Base-by-base conservation (phyloP, 495 filamentous ascomycete genomes). In the Sordaria brevicollis region DNA sequence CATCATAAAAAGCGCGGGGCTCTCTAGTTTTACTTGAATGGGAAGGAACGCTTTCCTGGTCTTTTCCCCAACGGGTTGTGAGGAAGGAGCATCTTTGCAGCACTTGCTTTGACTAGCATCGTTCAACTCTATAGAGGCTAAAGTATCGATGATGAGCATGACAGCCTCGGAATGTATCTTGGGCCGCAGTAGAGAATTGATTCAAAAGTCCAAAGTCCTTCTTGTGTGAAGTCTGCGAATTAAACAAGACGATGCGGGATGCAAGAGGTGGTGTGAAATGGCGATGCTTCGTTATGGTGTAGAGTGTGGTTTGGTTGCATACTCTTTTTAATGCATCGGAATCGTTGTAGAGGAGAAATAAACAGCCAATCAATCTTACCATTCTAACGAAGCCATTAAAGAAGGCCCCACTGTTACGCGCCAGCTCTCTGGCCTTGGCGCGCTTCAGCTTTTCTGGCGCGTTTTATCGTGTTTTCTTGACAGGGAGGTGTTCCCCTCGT, bases 381-480 rank as follows among this genome's bases (percentile, higher is more conserved):
- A 0, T 13, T 2, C 1, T 74, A 76, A 1, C 66, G 71, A 65
- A 41, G 68, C 54, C 67, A 75, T 78, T 76, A 74, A 77, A 72
- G 21, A 9, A 1, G 11, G 13, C 57, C 72, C 74, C 69, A 67
- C 37, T 38, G 39, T 65, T 65, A 69, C 71, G 71, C 71, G 72
- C 73, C 66, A n/a, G 67, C 49, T 66, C 15, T 69, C 67, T 39
- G 34, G 9, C 2, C 13, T 15, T 21, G 41, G 66, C 74, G 72
- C 72, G 74, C 70, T 38, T 57, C 68, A 67, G 11, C 31, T 31
- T 41, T 71, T 29, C 73, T 71, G 67, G 54, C 77, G 77, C 74
- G 77, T 75, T 79, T 77, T 77, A 69, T 77, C 75, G 77, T 73
- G 77, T 79, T 75, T 78, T 74, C 75, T 76, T 75, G 73, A 72